These are phyloP conservation scores for Alternaria conjuncta DNA, from an alignment of 2,329 filamentous ascomycete species.

Conservation along the genomic window DNA sequence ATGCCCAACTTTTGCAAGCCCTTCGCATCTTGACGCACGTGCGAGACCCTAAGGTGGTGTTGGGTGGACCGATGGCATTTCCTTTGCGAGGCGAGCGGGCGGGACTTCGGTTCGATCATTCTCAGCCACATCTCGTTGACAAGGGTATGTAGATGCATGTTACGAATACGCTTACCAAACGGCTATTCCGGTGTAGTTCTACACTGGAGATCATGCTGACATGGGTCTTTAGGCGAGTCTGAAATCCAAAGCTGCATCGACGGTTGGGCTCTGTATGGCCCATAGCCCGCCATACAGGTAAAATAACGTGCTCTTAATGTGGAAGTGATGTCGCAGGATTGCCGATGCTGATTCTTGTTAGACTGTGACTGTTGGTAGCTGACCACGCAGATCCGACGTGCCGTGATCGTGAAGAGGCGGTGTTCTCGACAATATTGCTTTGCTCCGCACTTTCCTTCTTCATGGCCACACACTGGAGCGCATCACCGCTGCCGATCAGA, in stretches of 20 bases:
- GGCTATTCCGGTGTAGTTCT: conserved; percentile 12
- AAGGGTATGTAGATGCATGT: not conserved
- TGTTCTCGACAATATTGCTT: not conserved
- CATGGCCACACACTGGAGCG: not conserved
- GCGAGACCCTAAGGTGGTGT: conserved; percentile 3
- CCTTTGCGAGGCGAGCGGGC: conserved; percentile 10
- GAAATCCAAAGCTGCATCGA: not conserved
- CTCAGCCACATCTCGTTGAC: conserved; percentile 6
- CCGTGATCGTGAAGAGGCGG: not conserved
- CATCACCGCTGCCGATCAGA: conserved; percentile 9
- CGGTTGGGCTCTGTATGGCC: not conserved
- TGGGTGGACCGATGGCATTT: not conserved
- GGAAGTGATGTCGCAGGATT: not conserved
- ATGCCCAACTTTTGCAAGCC: conserved; percentile 2
- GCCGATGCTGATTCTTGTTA: not conserved
- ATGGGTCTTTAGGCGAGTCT: conserved; percentile 4
- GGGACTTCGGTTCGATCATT: conserved; percentile 6
- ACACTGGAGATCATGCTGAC: not conserved
- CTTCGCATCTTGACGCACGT: conserved; percentile 5
- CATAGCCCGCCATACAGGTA: not conserved
- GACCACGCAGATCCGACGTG: not conserved
- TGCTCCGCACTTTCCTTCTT: not conserved
- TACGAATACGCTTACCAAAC: conserved; percentile 7
- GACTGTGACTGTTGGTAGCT: not conserved
- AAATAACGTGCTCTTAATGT: not conserved